Base-by-base conservation (phyloP, 768 basidiomycete species). In the Pisolithus orientalis region DNA sequence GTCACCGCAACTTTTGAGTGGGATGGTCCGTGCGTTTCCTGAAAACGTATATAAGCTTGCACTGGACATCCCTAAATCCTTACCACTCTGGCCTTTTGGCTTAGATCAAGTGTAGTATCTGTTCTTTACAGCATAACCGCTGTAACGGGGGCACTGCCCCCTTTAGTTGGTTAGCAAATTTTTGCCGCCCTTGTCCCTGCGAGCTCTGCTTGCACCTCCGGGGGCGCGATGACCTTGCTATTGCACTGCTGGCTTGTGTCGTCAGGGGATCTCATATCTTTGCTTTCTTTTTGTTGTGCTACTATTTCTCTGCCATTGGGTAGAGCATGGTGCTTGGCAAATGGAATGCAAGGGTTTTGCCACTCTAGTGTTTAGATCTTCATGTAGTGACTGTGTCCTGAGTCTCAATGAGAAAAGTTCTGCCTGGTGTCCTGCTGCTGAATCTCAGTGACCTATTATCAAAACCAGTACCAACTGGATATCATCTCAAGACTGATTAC, bases 41-140 rank as follows among this genome's bases (percentile, higher is more conserved):
- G 5, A n/a, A 42, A 17, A 9, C 17, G 40, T 42, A 42, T 42
- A 42, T 17, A 42, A 42, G 8, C 17, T 2, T 8, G 6, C n/a
- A n/a, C 17, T 8, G 7, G n/a, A 42, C 40, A 21, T 8, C 17
- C 2, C 7, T 16, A 21, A 24, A 43, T 59, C 60, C 32, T 61
- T 50, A 57, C 59, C 57, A 62, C 55, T 58, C 57, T 65, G 78
- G 79, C 79, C 78, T 79, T 77, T 79, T 80, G 80, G 80, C 80
- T 82, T 80, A 81, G 80, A 82, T 82, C 80, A 82, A 82, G 81
- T 82, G 81, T 82, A 82, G 81, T 82, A 82, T 82, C 80, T 82
- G 80, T 82, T 81, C 78, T 81, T 79, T 74, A 75, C 74, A 81
- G 77, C 72, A 58, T 68, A 79, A 67, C 77, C 75, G 76, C 77